Percentiles rank a stretch among this genome's conserved stretches.
Evolutionary conservation across 805 yeast species (phyloP).

Genomic region (Candida endomychidarum): DNA sequence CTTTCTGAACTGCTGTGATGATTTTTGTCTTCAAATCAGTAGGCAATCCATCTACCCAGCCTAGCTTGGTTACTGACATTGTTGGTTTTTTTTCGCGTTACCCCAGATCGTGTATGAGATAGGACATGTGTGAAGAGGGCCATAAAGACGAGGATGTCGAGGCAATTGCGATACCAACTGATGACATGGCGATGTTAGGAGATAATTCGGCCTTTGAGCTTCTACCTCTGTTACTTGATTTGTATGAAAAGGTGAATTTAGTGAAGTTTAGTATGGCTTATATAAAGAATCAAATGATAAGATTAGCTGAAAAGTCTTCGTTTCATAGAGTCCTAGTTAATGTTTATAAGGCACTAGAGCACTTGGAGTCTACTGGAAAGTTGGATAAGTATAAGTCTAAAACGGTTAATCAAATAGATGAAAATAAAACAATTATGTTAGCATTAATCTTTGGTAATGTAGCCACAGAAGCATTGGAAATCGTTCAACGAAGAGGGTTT

Average conservation of each 20-base stretch:
- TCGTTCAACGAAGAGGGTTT: slow-evolving; percentile 8
- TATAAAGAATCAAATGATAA: not conserved
- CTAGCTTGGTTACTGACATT: slow-evolving; percentile 14
- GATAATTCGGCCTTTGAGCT: not conserved
- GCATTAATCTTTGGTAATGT: slow-evolving; percentile 21
- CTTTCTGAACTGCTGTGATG: slow-evolving; percentile 7
- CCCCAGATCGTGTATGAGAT: not conserved
- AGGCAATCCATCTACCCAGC: slow-evolving; percentile 15
- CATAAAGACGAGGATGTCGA: not conserved
- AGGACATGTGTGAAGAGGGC: not conserved
- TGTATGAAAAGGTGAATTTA: not conserved
- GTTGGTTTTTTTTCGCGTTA: not conserved
- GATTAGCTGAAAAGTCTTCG: not conserved
- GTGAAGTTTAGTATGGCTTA: not conserved
- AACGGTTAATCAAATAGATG: not conserved
- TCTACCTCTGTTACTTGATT: slow-evolving; percentile 4
- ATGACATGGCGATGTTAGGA: not conserved
- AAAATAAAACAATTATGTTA: slow-evolving; percentile 10
- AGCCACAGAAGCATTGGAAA: slow-evolving; percentile 18
- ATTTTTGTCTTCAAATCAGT: slow-evolving; percentile 8
- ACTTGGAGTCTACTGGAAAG: not conserved
- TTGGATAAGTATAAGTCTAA: not conserved
- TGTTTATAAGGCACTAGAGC: not conserved
- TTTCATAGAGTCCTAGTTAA: not conserved
- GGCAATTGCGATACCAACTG: no score